phyloP scores from a whole-genome alignment of 257 asterid genomes.

The Verbena officinalis region DNA sequence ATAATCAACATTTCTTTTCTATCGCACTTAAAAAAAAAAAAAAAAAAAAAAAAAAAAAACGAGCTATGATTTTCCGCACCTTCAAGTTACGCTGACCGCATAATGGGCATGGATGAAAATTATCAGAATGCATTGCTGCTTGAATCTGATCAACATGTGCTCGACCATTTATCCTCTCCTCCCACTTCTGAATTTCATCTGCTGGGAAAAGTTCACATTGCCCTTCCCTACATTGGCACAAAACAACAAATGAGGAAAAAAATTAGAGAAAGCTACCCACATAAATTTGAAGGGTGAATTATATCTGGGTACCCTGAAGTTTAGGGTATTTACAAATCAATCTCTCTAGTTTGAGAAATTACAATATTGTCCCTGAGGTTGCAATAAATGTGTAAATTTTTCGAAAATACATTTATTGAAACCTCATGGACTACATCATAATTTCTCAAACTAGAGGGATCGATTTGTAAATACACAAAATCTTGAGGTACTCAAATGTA shows the following conservation, averaged over 20 bases:
- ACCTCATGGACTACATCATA: no score
- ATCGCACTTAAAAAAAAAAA: background rate
- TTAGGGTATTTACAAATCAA: no score
- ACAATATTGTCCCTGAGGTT: no score
- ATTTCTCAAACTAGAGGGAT: no score
- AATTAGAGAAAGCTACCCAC: background rate
- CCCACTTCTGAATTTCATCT: conserved; percentile 73
- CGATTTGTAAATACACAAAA: no score
- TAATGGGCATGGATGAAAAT: conserved; percentile 65
- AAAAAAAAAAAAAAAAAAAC: background rate
- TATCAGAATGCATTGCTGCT: conserved; percentile 46
- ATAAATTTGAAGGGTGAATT: conserved; percentile 20
- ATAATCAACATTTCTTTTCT: no score
- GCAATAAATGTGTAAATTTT: no score
- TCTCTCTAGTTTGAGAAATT: no score
- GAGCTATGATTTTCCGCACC: conserved; percentile 42
- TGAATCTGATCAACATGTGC: conserved; percentile 57
- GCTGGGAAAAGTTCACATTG: conserved; percentile 69
- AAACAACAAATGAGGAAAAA: background rate
- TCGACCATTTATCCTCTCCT: conserved; percentile 60
- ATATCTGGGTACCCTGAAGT: no score
- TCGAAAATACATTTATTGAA: no score
- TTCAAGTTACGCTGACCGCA: conserved; percentile 72
- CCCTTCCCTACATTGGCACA: conserved; percentile 49
- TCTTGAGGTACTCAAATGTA: no score